phyloP scores from a whole-genome alignment of 2,329 filamentous ascomycete species.

The Endothia cerciana region DNA sequence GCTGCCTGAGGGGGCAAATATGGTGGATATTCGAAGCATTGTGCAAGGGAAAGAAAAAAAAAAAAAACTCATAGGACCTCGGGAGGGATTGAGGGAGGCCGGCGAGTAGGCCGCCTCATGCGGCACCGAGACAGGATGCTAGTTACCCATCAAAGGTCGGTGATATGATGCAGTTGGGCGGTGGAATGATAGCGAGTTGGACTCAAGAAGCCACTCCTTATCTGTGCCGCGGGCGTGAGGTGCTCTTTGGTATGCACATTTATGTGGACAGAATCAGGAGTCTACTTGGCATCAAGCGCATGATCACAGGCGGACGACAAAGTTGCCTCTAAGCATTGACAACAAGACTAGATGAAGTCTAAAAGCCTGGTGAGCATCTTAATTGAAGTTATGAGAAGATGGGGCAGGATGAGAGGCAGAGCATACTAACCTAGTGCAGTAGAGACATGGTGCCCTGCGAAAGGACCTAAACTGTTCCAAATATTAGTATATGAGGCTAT shows the following conservation, averaged over 20 bases:
- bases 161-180: slow-evolving; percentile 30
- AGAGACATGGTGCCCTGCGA: background rate
- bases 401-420: background rate
- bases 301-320: slow-evolving; percentile 21
- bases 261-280: slow-evolving; percentile 20
- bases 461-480: background rate
- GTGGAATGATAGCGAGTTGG: slow-evolving; percentile 14
- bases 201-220: no score
- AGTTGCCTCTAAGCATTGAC: slow-evolving; percentile 26
- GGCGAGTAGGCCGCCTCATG: slow-evolving; percentile 25
- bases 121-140: slow-evolving; percentile 22
- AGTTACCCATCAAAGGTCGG: slow-evolving; percentile 28
- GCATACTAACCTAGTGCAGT: background rate
- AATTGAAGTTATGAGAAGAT: slow-evolving; percentile 21
- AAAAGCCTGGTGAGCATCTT: slow-evolving; percentile 30
- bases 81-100: slow-evolving; percentile 20
- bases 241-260: slow-evolving; percentile 6
- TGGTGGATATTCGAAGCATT: background rate
- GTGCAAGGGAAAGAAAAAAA: background rate
- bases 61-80: no score
- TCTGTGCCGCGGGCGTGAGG: no score
- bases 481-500: background rate
- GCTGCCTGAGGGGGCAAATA: background rate
- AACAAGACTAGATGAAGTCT: slow-evolving; percentile 31
- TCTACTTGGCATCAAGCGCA: slow-evolving; percentile 25